phyloP scores from a whole-genome alignment of 345 rosid genomes.

The Melaleuca alternifolia region DNA sequence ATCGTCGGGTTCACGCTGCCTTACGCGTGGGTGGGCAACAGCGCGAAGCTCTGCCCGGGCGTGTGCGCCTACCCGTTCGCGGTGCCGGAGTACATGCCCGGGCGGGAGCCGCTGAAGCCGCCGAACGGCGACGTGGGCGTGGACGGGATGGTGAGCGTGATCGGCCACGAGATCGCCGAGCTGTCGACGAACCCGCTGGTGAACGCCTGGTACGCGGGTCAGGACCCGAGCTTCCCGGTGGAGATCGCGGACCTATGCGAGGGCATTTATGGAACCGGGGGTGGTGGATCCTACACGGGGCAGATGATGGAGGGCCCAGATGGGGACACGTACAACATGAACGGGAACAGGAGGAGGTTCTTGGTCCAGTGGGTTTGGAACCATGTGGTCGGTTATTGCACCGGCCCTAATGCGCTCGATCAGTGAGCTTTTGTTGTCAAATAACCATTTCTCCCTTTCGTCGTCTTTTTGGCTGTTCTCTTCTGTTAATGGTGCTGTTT shows the following conservation, averaged over 20 bases:
- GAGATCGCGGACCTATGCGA: slow-evolving; percentile 94
- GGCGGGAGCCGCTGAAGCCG: slow-evolving; percentile 54
- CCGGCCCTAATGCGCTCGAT: slow-evolving; percentile 92
- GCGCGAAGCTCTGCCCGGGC: slow-evolving; percentile 81
- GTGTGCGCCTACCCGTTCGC: slow-evolving; percentile 94
- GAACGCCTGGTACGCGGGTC: slow-evolving; percentile 97
- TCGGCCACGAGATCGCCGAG: slow-evolving; percentile 93
- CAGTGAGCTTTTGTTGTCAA: slow-evolving; percentile 8
- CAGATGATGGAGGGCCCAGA: slow-evolving; percentile 51
- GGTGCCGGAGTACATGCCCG: slow-evolving; percentile 54
- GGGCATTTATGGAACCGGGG: slow-evolving; percentile 96
- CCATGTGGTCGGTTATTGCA: slow-evolving; percentile 66
- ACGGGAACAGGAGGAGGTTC: slow-evolving; percentile 75
- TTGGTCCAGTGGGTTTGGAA: slow-evolving; percentile 98
- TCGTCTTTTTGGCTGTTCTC: not conserved
- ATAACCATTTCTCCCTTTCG: not conserved
- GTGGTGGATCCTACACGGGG: slow-evolving; percentile 96
- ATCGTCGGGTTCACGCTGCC: slow-evolving; percentile 90
- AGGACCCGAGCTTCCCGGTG: slow-evolving; percentile 80
- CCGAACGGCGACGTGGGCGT: slow-evolving; percentile 87
- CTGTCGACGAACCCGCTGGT: slow-evolving; percentile 88
- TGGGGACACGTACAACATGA: slow-evolving; percentile 85
- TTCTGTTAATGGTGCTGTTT: not conserved
- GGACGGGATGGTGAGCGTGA: slow-evolving; percentile 95
- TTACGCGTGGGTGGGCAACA: slow-evolving; percentile 97